Conservation (phyloP, 257 asterid species). For the Solanum piurae region DNA sequence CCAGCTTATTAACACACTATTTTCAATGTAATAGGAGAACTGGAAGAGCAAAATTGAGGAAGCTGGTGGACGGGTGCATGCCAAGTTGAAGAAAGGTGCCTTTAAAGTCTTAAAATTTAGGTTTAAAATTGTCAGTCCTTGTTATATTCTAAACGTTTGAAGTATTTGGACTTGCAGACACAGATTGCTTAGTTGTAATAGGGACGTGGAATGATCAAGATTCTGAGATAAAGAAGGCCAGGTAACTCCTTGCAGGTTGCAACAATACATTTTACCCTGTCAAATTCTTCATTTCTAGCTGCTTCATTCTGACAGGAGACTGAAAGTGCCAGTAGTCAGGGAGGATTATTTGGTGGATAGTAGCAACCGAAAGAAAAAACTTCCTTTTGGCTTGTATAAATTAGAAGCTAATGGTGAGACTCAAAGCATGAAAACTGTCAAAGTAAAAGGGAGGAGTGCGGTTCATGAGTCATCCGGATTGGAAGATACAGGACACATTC, state of each 20-base stretch:
- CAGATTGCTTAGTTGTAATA: conserved; percentile 64
- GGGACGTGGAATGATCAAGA: conserved; percentile 33
- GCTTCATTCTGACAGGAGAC: conserved; percentile 50
- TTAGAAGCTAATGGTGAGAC: conserved; percentile 48
- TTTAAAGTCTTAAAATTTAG: conserved; percentile 2
- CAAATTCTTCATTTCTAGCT: not conserved
- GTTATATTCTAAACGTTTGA: not conserved
- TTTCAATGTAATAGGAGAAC: conserved; percentile 36
- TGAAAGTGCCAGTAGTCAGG: conserved; percentile 75
- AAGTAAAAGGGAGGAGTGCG: conserved; percentile 91
- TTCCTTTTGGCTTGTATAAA: conserved; percentile 64
- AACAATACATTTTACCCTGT: not conserved
- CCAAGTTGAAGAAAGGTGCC: conserved; percentile 59
- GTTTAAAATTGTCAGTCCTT: not conserved
- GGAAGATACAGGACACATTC: conserved; percentile 92
- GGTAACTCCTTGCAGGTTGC: conserved; percentile 39
- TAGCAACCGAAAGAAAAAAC: conserved; percentile 58
- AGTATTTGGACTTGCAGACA: conserved; percentile 31
- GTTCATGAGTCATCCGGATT: conserved; percentile 89
- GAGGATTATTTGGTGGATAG: conserved; percentile 81
- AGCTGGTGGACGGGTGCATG: conserved; percentile 70
- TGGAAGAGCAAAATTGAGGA: conserved; percentile 67
- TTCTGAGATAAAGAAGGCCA: conserved; percentile 77
- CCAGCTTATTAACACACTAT: not conserved
- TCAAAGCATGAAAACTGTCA: conserved; percentile 58